Evolutionary conservation across 352 stramenopile species (phyloP), one percentile per base, ranked within the genome.

Genomic region (Phytopythium oedochilum): DNA sequence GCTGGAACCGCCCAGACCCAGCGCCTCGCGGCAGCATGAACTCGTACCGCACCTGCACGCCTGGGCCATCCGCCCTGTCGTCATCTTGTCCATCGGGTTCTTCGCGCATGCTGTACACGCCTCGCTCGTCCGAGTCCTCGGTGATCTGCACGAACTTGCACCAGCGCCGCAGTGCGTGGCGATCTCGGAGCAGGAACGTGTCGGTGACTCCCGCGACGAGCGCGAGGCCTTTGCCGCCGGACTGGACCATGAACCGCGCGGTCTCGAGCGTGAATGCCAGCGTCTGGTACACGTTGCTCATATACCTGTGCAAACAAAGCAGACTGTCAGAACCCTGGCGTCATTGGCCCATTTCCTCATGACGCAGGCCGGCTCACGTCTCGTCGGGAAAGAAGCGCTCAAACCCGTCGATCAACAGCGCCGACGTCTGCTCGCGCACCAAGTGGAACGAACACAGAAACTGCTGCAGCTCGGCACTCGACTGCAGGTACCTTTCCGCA

Each of bases 381-480:
- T 73, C 43, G 23, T 66, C 50, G 1, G 52, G 22, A n/a, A 88
- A 89, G 53, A 86, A 84, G 15, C 49, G 60, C 32, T 89, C 79
- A 5, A 89, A 81, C 32, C 67, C 62, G 46, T 83, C 71, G 34
- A 89, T 55, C 23, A 89, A 53, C 55, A 89, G 56, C 32, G 87
- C 73, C 3, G 72, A 82, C 50, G 65, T 67, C 40, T 70, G 57
- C 18, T 71, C 60, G 28, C 64, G 66, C 54, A 78, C 59, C 35
- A 88, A 54, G 26, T 86, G 77, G 47, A 88, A 50, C 17, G 76
- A 86, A 39, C 73, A 88, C 20, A 82, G 18, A 52, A 85, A 87
- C 35, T 78, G 66, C 55, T 89, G 76, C 32, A 89, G 54, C 69
- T 86, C 73, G 7, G 50, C 56, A 42, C 46, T 69, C 15, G 40